Evolutionary conservation across 2,329 filamentous ascomycete species (phyloP).

Genomic region (Phaeosphaeriaceae sp.): DNA sequence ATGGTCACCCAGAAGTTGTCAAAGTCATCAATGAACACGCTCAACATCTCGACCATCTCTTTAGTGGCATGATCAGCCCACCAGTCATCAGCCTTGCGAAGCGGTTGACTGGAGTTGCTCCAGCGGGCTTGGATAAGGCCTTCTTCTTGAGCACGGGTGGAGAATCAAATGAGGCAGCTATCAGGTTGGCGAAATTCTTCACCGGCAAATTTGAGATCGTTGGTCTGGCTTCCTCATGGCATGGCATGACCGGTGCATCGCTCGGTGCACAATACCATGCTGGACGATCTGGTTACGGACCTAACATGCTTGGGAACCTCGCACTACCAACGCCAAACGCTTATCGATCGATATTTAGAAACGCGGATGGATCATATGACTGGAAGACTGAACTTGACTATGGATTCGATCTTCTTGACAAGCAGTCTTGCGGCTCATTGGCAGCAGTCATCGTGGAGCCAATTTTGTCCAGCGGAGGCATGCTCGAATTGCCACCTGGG

Average conservation of each 20-base stretch:
- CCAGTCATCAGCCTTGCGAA: constrained; percentile 44
- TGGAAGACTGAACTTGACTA: constrained; percentile 72
- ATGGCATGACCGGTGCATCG: constrained; percentile 66
- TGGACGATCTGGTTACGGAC: constrained; percentile 58
- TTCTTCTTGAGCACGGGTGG: constrained; percentile 47
- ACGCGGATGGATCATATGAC: constrained; percentile 67
- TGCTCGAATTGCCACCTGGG: constrained; percentile 65
- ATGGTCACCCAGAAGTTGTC: constrained; percentile 44
- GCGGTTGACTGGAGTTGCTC: constrained; percentile 31
- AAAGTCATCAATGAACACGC: constrained; percentile 37
- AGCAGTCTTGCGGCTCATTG: constrained; percentile 66
- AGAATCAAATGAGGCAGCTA: constrained; percentile 64
- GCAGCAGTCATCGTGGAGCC: constrained; percentile 71
- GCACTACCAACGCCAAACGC: constrained; percentile 67
- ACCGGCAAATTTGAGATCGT: constrained; percentile 73
- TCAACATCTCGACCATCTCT: constrained; percentile 41
- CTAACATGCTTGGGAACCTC: constrained; percentile 63
- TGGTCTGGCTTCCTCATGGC: constrained; percentile 66
- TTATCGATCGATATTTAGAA: constrained; percentile 69
- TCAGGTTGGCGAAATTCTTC: constrained; percentile 69
- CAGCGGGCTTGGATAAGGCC: constrained; percentile 40
- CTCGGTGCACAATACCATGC: constrained; percentile 63
- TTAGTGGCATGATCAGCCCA: constrained; percentile 47
- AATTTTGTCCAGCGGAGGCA: constrained; percentile 67
- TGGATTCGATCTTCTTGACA: constrained; percentile 68